Evolutionary conservation across 2,329 filamentous ascomycete species (phyloP).

Genomic region (Zarea fungicola): DNA sequence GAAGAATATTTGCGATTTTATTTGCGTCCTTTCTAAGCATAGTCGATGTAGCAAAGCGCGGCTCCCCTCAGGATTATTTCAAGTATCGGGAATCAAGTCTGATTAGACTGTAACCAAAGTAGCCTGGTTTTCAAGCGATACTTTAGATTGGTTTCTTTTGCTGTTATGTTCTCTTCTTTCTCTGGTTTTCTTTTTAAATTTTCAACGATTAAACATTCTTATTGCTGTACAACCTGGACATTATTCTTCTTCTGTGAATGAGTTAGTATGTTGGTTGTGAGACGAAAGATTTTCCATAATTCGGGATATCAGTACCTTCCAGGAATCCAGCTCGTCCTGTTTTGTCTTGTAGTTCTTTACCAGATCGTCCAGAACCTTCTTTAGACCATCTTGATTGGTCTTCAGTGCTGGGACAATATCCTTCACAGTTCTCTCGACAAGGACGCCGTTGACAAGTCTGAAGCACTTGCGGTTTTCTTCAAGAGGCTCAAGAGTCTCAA

Average conservation of each 20-base stretch:
- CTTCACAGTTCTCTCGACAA: constrained; percentile 89
- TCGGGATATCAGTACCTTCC: constrained; percentile 66
- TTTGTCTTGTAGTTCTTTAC: constrained; percentile 95
- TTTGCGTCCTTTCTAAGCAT: too few species aligned
- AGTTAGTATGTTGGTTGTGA: constrained; percentile 14
- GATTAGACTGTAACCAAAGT: too few species aligned
- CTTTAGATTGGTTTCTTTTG: constrained; percentile 18
- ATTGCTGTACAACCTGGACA: constrained; percentile 78
- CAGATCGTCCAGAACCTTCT: constrained; percentile 88
- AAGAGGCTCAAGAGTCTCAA: constrained; percentile 84
- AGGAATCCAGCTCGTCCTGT: constrained; percentile 92
- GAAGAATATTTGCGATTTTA: too few species aligned
- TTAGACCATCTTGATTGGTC: constrained; percentile 90
- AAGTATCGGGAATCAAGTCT: too few species aligned
- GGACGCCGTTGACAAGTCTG: constrained; percentile 94
- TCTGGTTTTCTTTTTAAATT: too few species aligned
- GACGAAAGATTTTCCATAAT: neutral
- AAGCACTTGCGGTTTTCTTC: constrained; percentile 90
- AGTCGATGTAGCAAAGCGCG: too few species aligned
- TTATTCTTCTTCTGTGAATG: constrained; percentile 76
- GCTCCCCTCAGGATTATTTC: too few species aligned
- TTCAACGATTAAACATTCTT: too few species aligned
- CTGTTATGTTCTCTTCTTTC: too few species aligned
- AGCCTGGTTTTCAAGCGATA: too few species aligned
- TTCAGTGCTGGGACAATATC: constrained; percentile 87